A percentile compares a stretch with the other conserved stretches of the same genome.
Conservation (phyloP, 495 filamentous ascomycete genomes). For the Talaromyces trachyspermus region DNA sequence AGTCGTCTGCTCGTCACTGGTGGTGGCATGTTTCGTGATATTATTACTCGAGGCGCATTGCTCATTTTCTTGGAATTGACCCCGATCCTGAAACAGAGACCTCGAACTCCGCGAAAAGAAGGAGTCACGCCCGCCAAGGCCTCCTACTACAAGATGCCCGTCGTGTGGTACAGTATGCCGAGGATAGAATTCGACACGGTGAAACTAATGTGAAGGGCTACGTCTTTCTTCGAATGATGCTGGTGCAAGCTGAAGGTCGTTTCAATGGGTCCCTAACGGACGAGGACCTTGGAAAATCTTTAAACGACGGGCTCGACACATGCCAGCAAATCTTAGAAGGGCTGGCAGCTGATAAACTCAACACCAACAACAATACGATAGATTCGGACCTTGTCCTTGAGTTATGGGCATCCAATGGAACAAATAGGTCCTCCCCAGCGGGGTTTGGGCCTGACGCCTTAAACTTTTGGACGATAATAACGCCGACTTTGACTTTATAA, state of each 20-base stretch:
- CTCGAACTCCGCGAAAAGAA: constrained; percentile 14
- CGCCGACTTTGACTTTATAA: constrained; percentile 7
- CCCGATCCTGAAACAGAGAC: constrained; percentile 19
- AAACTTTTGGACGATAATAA: not conserved
- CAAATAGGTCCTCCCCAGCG: not conserved
- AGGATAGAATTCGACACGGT: constrained; percentile 33
- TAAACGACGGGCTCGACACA: constrained; percentile 20
- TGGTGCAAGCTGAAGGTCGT: constrained; percentile 32
- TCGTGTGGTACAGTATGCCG: constrained; percentile 23
- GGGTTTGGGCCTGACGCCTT: constrained; percentile 6
- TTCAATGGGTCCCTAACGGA: constrained; percentile 17
- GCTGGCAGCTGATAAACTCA: not conserved
- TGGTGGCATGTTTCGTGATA: constrained; percentile 43
- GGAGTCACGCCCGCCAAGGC: constrained; percentile 22
- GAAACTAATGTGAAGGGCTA: constrained; percentile 46
- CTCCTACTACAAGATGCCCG: constrained; percentile 28
- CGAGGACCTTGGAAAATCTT: constrained; percentile 15
- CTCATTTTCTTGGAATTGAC: constrained; percentile 34
- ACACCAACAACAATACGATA: not conserved
- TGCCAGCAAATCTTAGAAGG: constrained; percentile 20
- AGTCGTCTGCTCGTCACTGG: constrained; percentile 30
- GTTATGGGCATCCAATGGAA: constrained; percentile 1
- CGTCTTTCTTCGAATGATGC: constrained; percentile 37
- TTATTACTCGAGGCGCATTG: constrained; percentile 25
- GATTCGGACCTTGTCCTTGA: not conserved